Percentiles rank a stretch among this genome's conserved stretches.
phyloP scores from a whole-genome alignment of 1,284 basidiomycete species.

The Heterobasidion parviporum region DNA sequence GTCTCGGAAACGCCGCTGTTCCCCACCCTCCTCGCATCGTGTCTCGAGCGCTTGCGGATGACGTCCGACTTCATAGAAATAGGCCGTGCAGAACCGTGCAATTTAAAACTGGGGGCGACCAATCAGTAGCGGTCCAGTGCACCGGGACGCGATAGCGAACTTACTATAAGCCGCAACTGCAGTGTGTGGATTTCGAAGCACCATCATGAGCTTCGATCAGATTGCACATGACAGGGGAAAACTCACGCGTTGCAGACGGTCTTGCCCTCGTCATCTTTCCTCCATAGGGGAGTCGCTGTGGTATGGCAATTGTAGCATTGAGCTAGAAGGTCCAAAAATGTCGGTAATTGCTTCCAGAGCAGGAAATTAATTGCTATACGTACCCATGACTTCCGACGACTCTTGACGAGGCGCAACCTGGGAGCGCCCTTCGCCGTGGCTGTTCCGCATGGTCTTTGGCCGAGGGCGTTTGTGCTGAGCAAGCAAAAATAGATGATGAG shows the following conservation, averaged over 20 bases:
- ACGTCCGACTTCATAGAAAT: slow-evolving; percentile 84
- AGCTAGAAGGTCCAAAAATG: slow-evolving; percentile 28
- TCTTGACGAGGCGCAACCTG: slow-evolving; percentile 52
- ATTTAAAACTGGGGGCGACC: slow-evolving; percentile 46
- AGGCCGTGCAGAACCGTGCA: slow-evolving; percentile 72
- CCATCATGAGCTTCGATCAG: slow-evolving; percentile 6
- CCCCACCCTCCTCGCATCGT: slow-evolving; percentile 51
- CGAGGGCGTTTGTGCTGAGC: slow-evolving; percentile 70
- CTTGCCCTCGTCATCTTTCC: slow-evolving; percentile 87
- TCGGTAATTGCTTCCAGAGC: not conserved
- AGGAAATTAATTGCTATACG: slow-evolving; percentile 14
- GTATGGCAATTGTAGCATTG: slow-evolving; percentile 89
- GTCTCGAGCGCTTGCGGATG: slow-evolving; percentile 73
- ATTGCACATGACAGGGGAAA: not conserved
- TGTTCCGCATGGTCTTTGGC: slow-evolving; percentile 75
- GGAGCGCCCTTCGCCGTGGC: slow-evolving; percentile 57
- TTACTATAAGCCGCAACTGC: slow-evolving; percentile 45
- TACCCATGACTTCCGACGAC: slow-evolving; percentile 29
- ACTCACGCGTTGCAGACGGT: slow-evolving; percentile 86
- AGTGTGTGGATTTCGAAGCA: not conserved
- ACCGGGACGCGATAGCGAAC: slow-evolving; percentile 17
- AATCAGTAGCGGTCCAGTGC: slow-evolving; percentile 26
- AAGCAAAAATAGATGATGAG: not conserved
- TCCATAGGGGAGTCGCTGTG: slow-evolving; percentile 84
- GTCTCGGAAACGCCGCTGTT: slow-evolving; percentile 36